Evolutionary conservation across 345 rosid genomes (phyloP).

Genomic region (Orychophragmus violaceus): DNA sequence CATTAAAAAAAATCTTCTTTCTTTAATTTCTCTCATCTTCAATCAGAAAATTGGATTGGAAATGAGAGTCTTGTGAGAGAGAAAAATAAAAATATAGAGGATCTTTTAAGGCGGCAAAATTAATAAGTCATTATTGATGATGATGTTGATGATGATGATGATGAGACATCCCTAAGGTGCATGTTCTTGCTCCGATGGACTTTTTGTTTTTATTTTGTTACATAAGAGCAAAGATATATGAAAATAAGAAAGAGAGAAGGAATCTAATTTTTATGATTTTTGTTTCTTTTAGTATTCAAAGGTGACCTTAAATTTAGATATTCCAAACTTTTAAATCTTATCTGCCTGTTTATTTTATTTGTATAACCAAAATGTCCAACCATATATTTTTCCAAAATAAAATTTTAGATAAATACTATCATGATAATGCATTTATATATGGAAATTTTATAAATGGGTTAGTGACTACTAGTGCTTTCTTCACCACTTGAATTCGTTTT

Average conservation of each 20-base stretch:
- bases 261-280: background rate
- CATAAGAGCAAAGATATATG: background rate
- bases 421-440: background rate
- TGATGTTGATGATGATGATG: no score
- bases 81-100: constrained; percentile 2
- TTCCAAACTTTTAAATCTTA: background rate
- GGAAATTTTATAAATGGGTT: background rate
- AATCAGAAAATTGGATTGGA: constrained; percentile 1
- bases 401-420: background rate
- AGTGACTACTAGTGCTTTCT: no score
- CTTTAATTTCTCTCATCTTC: constrained; percentile 18
- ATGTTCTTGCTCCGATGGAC: constrained; percentile 16
- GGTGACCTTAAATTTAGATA: background rate
- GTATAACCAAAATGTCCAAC: background rate
- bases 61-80: constrained; percentile 17
- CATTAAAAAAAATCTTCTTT: background rate
- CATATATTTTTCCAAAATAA: background rate
- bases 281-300: background rate
- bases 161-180: constrained; percentile 8
- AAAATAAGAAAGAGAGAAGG: background rate
- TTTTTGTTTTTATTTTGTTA: background rate
- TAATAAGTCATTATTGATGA: constrained; percentile 9
- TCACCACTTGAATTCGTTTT: background rate
- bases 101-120: constrained; percentile 9
- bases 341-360: background rate